Percentiles rank a stretch among this genome's conserved stretches.
Evolutionary conservation across 176 grass and related monocot genomes (phyloP).

Genomic region (Oryza punctata): DNA sequence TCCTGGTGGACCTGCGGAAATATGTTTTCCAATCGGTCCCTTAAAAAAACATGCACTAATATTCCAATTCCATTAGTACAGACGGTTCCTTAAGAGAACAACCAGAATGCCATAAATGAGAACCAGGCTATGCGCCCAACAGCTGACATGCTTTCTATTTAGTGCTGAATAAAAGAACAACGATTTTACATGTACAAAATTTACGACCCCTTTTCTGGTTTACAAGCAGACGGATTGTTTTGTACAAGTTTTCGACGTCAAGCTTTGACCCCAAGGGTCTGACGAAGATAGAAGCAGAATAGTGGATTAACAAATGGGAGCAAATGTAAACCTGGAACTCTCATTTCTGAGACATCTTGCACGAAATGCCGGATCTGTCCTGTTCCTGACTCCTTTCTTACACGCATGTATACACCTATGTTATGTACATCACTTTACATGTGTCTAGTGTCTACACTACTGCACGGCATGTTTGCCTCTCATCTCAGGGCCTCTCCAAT

Average conservation of each 20-base stretch:
- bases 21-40: too few species aligned
- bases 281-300: neutral
- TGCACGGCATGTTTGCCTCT: slow-evolving; percentile 2
- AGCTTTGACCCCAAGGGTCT: neutral
- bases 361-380: neutral
- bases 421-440: slow-evolving; percentile 29
- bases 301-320: neutral
- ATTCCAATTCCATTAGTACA: too few species aligned
- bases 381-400: neutral
- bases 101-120: too few species aligned
- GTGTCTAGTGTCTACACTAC: neutral
- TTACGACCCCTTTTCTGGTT: too few species aligned
- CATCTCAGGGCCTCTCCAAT: neutral
- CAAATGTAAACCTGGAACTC: neutral
- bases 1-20: too few species aligned
- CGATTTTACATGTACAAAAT: too few species aligned
- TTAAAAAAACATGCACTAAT: too few species aligned
- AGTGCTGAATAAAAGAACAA: too few species aligned
- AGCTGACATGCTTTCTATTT: too few species aligned
- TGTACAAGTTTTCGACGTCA: neutral
- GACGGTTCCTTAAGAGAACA: too few species aligned
- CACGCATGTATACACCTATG: neutral
- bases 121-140: too few species aligned
- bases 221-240: too few species aligned
- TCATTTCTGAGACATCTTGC: slow-evolving; percentile 2